Evolutionary conservation across 257 asterid species (phyloP), one percentile per base, ranked within the genome.

Genomic region (Petrea volubilis): DNA sequence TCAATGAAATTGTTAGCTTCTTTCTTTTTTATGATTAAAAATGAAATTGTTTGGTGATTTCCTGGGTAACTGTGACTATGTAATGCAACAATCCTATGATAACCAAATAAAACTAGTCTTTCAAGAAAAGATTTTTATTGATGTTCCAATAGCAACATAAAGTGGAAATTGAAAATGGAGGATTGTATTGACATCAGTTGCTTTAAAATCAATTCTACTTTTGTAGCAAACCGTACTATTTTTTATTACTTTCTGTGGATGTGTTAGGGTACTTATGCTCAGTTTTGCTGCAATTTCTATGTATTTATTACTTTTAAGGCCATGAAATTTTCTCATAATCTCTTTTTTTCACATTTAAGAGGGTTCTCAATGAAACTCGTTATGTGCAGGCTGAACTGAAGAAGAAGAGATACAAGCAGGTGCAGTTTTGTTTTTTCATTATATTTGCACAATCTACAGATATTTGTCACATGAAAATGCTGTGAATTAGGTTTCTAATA

Each of bases 341-440:
- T n/a, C n/a, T n/a, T n/a, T n/a, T 33, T 53, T 43, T 47, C 33
- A 41, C 63, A 29, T 23, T 28, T 13, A 56, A 21, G 49, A 66
- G 65, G 78, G 55, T 59, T 56, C 78, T 77, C 53, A 70, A 60
- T 40, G 13, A 9, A 47, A 18, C 55, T 57, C 57, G 64, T 64
- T 27, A 18, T 62, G n/a, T 80, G 87, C 97, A 93, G 98, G 93
- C 80, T 63, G 96, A 89, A 77, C 60, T 75, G 81, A 81, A 71
- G 58, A 89, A 72, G 72, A 77, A 82, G 87, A 86, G 97, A 72
- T 76, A 73, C 56, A 80, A 84, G 75, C 96, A 93, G 97, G 98
- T 93, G 79, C 15, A 33, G 50, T 74, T 24, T 5, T 74, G 25
- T 44, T 52, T 13, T 29, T 2, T 65, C 10, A 5, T 4, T 11